Percentiles rank a stretch among this genome's conserved stretches.
Evolutionary conservation across 1,139 yeast genomes (phyloP).

Genomic region (Debaryomyces nepalensis): DNA sequence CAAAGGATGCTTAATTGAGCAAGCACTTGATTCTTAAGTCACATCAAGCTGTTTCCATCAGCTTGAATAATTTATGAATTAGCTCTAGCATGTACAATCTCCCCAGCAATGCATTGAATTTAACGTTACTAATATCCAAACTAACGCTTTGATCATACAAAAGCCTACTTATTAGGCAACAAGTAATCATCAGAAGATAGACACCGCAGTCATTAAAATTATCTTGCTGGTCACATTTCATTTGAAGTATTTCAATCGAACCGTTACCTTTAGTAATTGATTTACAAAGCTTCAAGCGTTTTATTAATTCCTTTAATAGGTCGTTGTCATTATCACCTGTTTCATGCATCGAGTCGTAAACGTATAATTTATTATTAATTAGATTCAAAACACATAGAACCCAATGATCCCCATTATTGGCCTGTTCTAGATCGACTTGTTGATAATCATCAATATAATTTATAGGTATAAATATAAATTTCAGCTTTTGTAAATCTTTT

Average conservation of each 20-base stretch:
- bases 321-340: conserved; percentile 24
- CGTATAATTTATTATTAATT: conserved; percentile 35
- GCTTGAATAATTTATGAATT: conserved; percentile 13
- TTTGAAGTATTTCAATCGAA: conserved; percentile 28
- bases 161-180: conserved; percentile 35
- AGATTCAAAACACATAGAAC: conserved; percentile 39
- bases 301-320: conserved; percentile 28
- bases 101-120: conserved; percentile 37
- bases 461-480: conserved; percentile 45
- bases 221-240: conserved; percentile 47
- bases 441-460: conserved; percentile 42
- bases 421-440: conserved; percentile 33
- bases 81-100: conserved; percentile 30
- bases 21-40: conserved; percentile 22
- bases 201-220: conserved; percentile 56
- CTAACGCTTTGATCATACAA: conserved; percentile 24
- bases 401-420: conserved; percentile 52
- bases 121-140: conserved; percentile 32
- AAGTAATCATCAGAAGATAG: conserved; percentile 45
- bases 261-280: conserved; percentile 22
- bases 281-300: conserved; percentile 30
- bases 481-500: conserved; percentile 38
- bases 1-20: conserved; percentile 32
- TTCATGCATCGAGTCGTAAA: conserved; percentile 48
- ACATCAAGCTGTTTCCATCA: neutral